phyloP scores from a whole-genome alignment of 495 filamentous ascomycete genomes.

The Hyaloscypha variabilis region DNA sequence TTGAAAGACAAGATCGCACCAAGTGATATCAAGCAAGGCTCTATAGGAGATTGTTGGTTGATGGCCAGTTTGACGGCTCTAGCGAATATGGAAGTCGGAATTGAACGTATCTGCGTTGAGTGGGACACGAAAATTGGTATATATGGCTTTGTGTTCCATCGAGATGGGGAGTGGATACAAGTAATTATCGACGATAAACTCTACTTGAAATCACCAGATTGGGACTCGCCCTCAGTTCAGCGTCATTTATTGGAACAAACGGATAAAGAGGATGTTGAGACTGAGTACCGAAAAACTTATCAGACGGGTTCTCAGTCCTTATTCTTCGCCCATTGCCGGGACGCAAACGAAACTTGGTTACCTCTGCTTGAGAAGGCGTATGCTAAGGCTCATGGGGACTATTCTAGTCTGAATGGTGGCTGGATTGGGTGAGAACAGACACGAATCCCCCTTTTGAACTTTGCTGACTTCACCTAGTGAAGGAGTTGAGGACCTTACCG shows the following conservation, averaged over 20 bases:
- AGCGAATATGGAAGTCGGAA: conserved; percentile 75
- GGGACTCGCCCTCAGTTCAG: conserved; percentile 48
- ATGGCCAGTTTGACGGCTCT: conserved; percentile 67
- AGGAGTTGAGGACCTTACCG: conserved; percentile 90
- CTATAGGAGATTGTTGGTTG: conserved; percentile 89
- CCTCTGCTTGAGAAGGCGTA: conserved; percentile 95
- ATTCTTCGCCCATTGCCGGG: conserved; percentile 84
- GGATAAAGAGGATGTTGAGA: conserved; percentile 66
- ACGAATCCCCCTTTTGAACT: background rate
- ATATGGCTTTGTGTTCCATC: conserved; percentile 93
- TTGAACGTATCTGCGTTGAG: conserved; percentile 81
- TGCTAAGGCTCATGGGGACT: conserved; percentile 83
- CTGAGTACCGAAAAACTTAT: conserved; percentile 73
- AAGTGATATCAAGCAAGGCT: conserved; percentile 80
- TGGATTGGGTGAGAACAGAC: conserved; percentile 26
- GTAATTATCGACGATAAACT: conserved; percentile 83
- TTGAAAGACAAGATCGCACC: conserved; percentile 82
- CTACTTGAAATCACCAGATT: conserved; percentile 81
- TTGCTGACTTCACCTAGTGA: conserved; percentile 54
- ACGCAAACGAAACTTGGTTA: conserved; percentile 92
- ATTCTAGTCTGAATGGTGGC: conserved; percentile 22
- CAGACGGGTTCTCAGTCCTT: conserved; percentile 76
- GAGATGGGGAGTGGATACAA: conserved; percentile 91
- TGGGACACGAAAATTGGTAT: conserved; percentile 81
- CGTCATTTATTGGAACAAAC: conserved; percentile 46